Evolutionary conservation across 805 yeast genomes (phyloP).

Genomic region (Yamadazyma sp.): DNA sequence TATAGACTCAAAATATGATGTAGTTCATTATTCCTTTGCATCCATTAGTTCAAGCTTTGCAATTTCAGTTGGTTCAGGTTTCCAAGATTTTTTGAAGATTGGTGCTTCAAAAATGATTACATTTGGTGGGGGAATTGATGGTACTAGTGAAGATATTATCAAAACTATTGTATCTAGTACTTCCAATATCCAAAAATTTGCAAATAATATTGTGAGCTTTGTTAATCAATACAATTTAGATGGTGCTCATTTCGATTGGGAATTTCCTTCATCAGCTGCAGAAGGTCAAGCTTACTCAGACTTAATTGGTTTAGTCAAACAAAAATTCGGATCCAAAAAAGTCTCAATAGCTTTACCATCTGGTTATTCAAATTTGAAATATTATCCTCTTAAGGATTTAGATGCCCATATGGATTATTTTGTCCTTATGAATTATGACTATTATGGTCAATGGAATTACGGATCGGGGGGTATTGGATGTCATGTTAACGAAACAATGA

Average conservation of each 20-base stretch:
- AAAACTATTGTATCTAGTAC: conserved; percentile 10
- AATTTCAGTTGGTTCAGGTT: conserved; percentile 5
- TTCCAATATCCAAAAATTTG: conserved; percentile 13
- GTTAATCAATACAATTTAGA: conserved; percentile 13
- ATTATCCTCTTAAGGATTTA: conserved; percentile 16
- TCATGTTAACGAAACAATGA: conserved; percentile 13
- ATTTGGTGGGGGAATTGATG: conserved; percentile 17
- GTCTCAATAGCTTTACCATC: conserved; percentile 19
- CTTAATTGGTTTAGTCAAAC: conserved; percentile 13
- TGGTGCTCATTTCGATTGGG: conserved; percentile 22
- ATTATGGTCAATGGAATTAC: conserved; percentile 14
- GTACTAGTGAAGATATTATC: conserved; percentile 13
- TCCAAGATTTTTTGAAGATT: conserved; percentile 12
- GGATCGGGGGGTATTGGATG: conserved; percentile 10
- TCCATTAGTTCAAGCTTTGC: conserved; percentile 11
- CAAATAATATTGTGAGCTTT: conserved; percentile 13
- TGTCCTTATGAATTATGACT: conserved; percentile 18
- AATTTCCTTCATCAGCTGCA: conserved; percentile 13
- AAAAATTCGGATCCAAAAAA: conserved; percentile 10
- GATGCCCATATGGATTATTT: conserved; percentile 16
- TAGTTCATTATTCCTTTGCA: conserved; percentile 18
- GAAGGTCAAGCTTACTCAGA: conserved; percentile 14
- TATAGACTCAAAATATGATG: conserved; percentile 7
- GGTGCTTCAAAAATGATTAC: conserved; percentile 14
- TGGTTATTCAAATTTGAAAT: conserved; percentile 15